Base-by-base conservation (phyloP, 2,329 filamentous ascomycete genomes). In the Aspergillus fumigatiaffinis region DNA sequence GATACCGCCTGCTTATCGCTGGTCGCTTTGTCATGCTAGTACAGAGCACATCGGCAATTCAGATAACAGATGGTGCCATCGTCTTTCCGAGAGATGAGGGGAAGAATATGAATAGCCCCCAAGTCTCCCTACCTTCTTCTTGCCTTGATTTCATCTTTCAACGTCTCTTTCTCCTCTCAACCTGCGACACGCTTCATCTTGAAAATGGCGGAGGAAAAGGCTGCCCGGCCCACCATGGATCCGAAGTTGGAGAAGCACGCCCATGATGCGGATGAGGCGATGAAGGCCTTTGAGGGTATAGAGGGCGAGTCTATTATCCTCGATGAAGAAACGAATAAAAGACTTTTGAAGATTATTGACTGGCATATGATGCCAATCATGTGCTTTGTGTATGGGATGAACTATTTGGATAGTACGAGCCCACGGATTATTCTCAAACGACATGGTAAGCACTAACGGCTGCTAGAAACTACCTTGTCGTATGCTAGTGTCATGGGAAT, bases 261-360 rank as follows among this genome's bases (percentile, higher is more conserved):
- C 1, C 77, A 83, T 54, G 82, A 86, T 77, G 84, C 79, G 28
- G 84, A 87, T 63, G 82, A 84, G 57, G 84, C 84, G 28, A 76
- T 86, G 78, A 82, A 84, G 62, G 84, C 81, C 2, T 81, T 85
- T 62, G 75, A 76, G 9, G 66, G 68, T 26, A 65, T 77, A 50
- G 73, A 79, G 1, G 83, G 82, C 23, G 76, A 84, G 63, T 67
- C 79, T 0, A 73, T 85, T 23, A 75, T 80, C 38, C 71, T 87
- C 38, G 83, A 82, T 54, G 81, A 81, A 60, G 79, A 78, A 50
- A 84, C 82, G 25, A 86, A 84, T 62, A 82, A 79, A 61, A 74
- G 82, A n/a, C 67, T 89, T 17, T 66, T 88, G n/a, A 73, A 78
- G 20, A 82, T 77, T 53, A 87, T 88, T 58, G 86, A 89, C 68